Conservation (phyloP, 2,329 filamentous ascomycete genomes). For the Zymoseptoria brevis region DNA sequence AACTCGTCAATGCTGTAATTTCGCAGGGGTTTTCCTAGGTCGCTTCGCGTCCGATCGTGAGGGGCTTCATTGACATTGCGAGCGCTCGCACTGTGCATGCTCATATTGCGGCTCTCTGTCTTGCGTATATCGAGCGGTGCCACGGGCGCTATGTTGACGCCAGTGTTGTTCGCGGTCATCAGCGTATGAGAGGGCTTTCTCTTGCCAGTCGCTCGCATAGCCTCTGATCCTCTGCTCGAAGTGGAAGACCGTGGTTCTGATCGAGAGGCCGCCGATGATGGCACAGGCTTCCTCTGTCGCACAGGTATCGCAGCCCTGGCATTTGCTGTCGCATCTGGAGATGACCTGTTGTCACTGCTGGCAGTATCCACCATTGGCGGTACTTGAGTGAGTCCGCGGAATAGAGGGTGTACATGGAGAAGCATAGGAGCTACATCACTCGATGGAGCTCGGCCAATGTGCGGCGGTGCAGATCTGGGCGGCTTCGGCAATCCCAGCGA, state of each 20-base stretch:
- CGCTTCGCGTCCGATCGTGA: background rate
- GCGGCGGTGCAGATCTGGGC: background rate
- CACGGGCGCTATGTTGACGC: background rate
- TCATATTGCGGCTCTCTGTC: background rate
- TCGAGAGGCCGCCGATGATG: background rate
- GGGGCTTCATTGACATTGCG: background rate
- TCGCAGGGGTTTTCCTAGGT: background rate
- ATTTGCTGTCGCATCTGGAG: background rate
- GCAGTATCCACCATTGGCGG: background rate
- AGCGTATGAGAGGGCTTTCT: background rate
- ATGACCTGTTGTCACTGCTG: background rate
- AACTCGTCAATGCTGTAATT: slow-evolving; percentile 14
- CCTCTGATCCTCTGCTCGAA: background rate
- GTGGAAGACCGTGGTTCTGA: background rate
- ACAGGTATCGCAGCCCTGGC: background rate
- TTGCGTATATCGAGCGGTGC: background rate
- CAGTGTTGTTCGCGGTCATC: background rate
- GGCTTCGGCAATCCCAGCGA: background rate
- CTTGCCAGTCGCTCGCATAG: background rate
- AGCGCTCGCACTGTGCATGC: background rate
- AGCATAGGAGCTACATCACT: background rate
- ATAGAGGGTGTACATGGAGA: background rate
- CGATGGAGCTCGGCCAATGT: background rate
- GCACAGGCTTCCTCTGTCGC: background rate
- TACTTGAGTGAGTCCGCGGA: background rate